Base-by-base conservation (phyloP, 257 asterid species). In the Primulina eburnea region DNA sequence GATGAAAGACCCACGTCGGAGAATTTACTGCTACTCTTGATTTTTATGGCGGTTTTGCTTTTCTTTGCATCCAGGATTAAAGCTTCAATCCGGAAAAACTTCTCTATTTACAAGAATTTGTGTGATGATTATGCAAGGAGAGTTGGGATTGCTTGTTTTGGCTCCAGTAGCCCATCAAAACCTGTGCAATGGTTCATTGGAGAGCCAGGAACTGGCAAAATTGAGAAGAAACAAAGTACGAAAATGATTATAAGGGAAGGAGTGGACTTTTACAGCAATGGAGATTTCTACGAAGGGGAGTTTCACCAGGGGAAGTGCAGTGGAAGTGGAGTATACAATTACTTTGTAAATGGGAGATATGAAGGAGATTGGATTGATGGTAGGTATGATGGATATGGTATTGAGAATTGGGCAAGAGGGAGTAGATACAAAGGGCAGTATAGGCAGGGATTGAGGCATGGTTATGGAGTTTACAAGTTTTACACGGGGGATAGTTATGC, bases 101-200 rank as follows among this genome's bases (percentile, higher is more conserved):
- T 85, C 9, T 55, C 38, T 60, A 29, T 71, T 56, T 53, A 73
- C 59, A 85, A 80, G 82, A 82, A 79, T 21, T 65, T 59, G 32
- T 82, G 73, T 29, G 87, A 79, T 29, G 84, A 64, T 21, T 78
- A 50, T 52, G 83, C 79, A 0, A 77, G 66, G 24, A 81, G 64
- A 72, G 53, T 85, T 14, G 85, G 91, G 40, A 17, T 77, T 40
- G 69, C 77, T 26, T 67, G 84, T 40, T 72, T 83, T 11, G 8
- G 59, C 12, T 75, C 90, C 24, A 77, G 69, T 12, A 69, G 64
- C 17, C 76, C 77, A 38, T 71, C 90, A 28, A 82, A 84, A 60
- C 88, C 90, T 65, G 95, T 92, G 59, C 85, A 85, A 14, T 92
- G 98, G 98, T 90, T 82, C 80, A 89, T 89, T 5, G 97, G 97